phyloP scores from a whole-genome alignment of 2,329 filamentous ascomycete species.

The Aureobasidium mangrovei region DNA sequence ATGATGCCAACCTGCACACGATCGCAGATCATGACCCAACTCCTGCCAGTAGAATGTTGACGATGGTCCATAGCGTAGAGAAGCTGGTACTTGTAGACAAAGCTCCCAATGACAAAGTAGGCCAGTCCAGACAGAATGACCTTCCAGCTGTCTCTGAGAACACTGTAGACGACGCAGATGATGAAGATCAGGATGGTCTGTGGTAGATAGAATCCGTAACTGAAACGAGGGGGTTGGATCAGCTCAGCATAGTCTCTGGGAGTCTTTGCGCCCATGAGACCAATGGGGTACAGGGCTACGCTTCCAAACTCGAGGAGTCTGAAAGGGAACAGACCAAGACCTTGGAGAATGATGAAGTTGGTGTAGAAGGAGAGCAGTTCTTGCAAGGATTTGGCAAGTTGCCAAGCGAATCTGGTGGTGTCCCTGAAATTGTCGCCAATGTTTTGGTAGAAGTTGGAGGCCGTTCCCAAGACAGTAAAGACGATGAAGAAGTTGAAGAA shows the following conservation, averaged over 20 bases:
- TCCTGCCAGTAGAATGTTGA: conserved; percentile 83
- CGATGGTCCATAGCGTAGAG: conserved; percentile 98
- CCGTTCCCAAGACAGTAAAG: conserved; percentile 81
- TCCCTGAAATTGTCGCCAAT: conserved; percentile 69
- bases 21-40: conserved; percentile 95
- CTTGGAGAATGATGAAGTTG: conserved; percentile 89
- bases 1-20: conserved; percentile 77
- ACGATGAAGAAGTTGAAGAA: conserved; percentile 99
- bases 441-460: conserved; percentile 51
- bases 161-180: conserved; percentile 89
- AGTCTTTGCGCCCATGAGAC: conserved; percentile 69
- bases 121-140: conserved; percentile 74
- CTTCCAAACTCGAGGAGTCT: conserved; percentile 83
- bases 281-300: conserved; percentile 74
- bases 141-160: conserved; percentile 68
- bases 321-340: conserved; percentile 87
- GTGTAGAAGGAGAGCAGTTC: conserved; percentile 75
- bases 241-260: conserved; percentile 83
- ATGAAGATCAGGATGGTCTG: conserved; percentile 90
- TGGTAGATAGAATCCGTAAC: conserved; percentile 91
- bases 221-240: conserved; percentile 74
- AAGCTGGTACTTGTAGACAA: conserved; percentile 94
- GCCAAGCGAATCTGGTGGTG: conserved; percentile 65
- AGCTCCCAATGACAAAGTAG: conserved; percentile 77
- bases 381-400: conserved; percentile 67